Percentiles rank a stretch among this genome's conserved stretches.
phyloP scores from a whole-genome alignment of 1,284 basidiomycete genomes.

The Neolentinus lepideus region DNA sequence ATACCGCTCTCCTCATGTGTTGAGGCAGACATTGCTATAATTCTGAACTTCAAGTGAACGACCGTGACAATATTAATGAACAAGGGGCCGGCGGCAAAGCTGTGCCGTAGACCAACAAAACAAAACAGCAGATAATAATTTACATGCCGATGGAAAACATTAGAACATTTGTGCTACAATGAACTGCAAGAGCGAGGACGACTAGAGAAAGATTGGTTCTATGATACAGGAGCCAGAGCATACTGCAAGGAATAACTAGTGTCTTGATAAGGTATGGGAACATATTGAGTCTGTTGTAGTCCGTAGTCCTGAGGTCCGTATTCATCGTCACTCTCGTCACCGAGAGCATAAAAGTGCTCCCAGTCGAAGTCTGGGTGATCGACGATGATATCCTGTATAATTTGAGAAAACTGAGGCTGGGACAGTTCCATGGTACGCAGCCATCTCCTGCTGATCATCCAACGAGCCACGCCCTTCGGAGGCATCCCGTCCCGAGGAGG shows the following conservation, averaged over 20 bases:
- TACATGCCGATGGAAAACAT: background rate
- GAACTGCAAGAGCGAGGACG: background rate
- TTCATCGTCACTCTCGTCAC: conserved; percentile 47
- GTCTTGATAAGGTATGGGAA: conserved; percentile 13
- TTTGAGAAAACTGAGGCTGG: conserved; percentile 37
- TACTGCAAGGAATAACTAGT: conserved; percentile 20
- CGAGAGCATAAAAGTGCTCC: conserved; percentile 38
- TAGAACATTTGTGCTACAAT: background rate
- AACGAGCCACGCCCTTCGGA: conserved; percentile 53
- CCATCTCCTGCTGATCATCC: conserved; percentile 73
- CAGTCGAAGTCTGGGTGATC: conserved; percentile 43
- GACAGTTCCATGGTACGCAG: conserved; percentile 28
- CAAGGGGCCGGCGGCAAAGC: no score
- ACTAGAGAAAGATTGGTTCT: background rate
- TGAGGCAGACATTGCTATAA: background rate
- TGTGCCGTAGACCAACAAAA: background rate
- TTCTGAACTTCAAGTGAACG: no score
- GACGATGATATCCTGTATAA: conserved; percentile 33
- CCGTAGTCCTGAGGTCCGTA: conserved; percentile 10
- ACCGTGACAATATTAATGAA: no score
- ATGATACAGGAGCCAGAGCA: conserved; percentile 14
- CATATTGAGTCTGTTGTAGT: conserved; percentile 6
- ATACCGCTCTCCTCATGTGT: background rate
- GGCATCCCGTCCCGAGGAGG: conserved; percentile 56
- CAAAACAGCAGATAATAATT: background rate